phyloP scores from a whole-genome alignment of 1,139 yeast species.

The Candida sanyaensis region DNA sequence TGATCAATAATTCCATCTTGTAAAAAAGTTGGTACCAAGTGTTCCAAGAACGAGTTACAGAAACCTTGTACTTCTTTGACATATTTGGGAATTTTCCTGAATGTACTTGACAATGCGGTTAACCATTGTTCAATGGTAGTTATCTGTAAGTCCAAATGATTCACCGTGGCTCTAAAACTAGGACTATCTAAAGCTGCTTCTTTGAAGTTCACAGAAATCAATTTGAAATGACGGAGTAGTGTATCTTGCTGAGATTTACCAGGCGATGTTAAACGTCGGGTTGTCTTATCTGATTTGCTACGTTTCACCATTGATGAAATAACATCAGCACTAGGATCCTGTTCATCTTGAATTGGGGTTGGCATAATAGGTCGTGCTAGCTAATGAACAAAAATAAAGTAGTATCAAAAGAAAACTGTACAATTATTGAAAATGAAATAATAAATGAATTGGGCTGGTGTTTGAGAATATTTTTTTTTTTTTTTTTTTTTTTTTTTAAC shows the following conservation, averaged over 20 bases:
- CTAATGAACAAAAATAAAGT: too few relatives aligned
- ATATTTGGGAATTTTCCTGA: constrained; percentile 53
- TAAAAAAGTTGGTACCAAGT: constrained; percentile 60
- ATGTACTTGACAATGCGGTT: constrained; percentile 55
- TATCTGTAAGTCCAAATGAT: constrained; percentile 68
- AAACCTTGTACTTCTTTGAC: constrained; percentile 57
- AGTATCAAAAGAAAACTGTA: too few relatives aligned
- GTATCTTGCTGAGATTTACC: constrained; percentile 2
- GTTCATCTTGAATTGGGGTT: background rate
- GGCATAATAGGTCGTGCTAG: background rate
- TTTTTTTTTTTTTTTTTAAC: too few relatives aligned
- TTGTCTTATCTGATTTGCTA: background rate
- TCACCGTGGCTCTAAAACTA: constrained; percentile 77
- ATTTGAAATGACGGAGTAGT: constrained; percentile 36
- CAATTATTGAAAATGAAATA: too few relatives aligned
- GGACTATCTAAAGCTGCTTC: constrained; percentile 96
- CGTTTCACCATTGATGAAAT: constrained; percentile 2
- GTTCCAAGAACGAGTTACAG: constrained; percentile 50
- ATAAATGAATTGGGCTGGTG: too few relatives aligned
- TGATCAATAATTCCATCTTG: constrained; percentile 73
- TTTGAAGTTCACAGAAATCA: constrained; percentile 79
- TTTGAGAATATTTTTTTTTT: too few relatives aligned
- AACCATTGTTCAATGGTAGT: constrained; percentile 73
- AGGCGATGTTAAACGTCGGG: background rate
- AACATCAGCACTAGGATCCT: background rate